These are phyloP conservation scores for Penicillium sp. DNA, from an alignment of 2,329 filamentous ascomycete species.

Conservation along the genomic window DNA sequence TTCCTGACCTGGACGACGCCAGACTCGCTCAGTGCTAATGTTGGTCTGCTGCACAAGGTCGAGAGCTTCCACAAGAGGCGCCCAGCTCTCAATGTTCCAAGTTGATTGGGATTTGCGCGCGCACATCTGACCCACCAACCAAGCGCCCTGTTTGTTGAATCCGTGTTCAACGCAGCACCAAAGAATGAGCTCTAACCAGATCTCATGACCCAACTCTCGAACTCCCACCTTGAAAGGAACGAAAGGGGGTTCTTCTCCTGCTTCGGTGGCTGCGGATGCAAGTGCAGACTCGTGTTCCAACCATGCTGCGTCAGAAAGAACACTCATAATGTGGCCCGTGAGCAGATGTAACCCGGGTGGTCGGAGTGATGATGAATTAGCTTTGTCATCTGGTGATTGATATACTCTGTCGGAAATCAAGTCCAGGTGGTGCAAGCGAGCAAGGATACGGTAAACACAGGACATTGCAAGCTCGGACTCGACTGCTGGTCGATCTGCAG, in stretches of 20 bases:
- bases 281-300: slow-evolving; percentile 41
- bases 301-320: slow-evolving; percentile 50
- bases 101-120: slow-evolving; percentile 22
- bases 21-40: slow-evolving; percentile 36
- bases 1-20: slow-evolving; percentile 32
- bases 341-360: slow-evolving; percentile 48
- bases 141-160: slow-evolving; percentile 41
- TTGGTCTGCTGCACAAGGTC: slow-evolving; percentile 34
- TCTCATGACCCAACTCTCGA: slow-evolving; percentile 46
- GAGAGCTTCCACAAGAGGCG: slow-evolving; percentile 27
- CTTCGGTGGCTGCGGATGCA: slow-evolving; percentile 36
- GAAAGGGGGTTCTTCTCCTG: slow-evolving; percentile 40
- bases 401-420: slow-evolving; percentile 47
- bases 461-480: slow-evolving; percentile 44
- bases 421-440: slow-evolving; percentile 46
- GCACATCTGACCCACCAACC: slow-evolving; percentile 39
- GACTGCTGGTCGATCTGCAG: slow-evolving; percentile 36
- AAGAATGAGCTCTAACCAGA: slow-evolving; percentile 53
- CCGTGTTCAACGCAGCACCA: slow-evolving; percentile 54
- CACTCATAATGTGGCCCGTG: slow-evolving; percentile 47
- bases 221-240: slow-evolving; percentile 42
- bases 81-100: slow-evolving; percentile 48
- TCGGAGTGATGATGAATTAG: slow-evolving; percentile 33
- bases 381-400: slow-evolving; percentile 33
- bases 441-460: slow-evolving; percentile 46